Evolutionary conservation across 495 filamentous ascomycete species (phyloP).

Genomic region (Recurvomyces mirabilis): DNA sequence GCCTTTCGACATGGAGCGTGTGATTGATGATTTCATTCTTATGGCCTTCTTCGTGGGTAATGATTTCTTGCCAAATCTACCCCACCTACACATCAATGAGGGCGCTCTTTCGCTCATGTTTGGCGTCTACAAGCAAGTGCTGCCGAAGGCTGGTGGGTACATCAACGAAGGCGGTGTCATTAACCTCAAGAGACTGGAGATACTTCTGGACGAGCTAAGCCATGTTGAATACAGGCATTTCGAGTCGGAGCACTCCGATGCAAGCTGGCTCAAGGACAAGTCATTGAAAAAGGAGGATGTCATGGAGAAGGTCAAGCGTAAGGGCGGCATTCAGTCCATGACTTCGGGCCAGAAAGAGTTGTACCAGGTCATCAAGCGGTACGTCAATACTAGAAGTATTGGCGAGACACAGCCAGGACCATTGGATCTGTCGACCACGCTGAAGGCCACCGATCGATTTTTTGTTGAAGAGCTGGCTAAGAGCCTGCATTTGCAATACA

Average conservation of each 20-base stretch:
- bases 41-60: conserved; percentile 99
- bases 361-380: conserved; percentile 72
- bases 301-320: conserved; percentile 47
- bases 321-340: conserved; percentile 56
- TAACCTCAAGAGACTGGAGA: conserved; percentile 64
- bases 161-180: conserved; percentile 93
- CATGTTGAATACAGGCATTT: conserved; percentile 85
- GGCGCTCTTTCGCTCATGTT: conserved; percentile 95
- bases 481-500: conserved; percentile 69
- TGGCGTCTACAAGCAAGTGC: conserved; percentile 81
- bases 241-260: conserved; percentile 77
- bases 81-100: conserved; percentile 96
- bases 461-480: conserved; percentile 85
- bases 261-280: conserved; percentile 84
- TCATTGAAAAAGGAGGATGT: conserved; percentile 50
- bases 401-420: conserved; percentile 34
- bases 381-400: conserved; percentile 49
- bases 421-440: conserved; percentile 60
- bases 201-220: conserved; percentile 72
- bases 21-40: conserved; percentile 98
- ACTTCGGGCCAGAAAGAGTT: conserved; percentile 71
- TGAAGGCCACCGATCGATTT: conserved; percentile 78
- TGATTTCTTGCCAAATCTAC: conserved; percentile 95
- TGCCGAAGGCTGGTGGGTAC: conserved; percentile 84
- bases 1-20: conserved; percentile 83